phyloP scores from a whole-genome alignment of 768 basidiomycete genomes.

The Suillus variegatus region DNA sequence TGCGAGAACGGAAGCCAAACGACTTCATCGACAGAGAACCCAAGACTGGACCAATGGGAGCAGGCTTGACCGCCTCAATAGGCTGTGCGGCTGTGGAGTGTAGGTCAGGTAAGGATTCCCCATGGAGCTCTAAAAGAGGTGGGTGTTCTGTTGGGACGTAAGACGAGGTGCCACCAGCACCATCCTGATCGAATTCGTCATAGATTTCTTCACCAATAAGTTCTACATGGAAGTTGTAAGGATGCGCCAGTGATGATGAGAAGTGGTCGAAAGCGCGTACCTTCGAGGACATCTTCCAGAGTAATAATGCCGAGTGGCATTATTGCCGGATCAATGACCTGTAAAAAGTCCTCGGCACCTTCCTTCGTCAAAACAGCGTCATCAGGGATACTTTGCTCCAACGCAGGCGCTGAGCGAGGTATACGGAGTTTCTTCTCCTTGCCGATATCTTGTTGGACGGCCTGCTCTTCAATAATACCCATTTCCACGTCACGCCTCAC shows the following conservation, averaged over 20 bases:
- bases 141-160: slow-evolving; percentile 36
- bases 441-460: neutral
- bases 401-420: slow-evolving; percentile 38
- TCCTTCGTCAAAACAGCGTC: slow-evolving; percentile 81
- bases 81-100: slow-evolving; percentile 6
- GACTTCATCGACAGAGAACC: slow-evolving; percentile 48
- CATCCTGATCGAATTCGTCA: slow-evolving; percentile 85
- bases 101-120: slow-evolving; percentile 16
- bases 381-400: slow-evolving; percentile 87
- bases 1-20: slow-evolving; percentile 53
- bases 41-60: slow-evolving; percentile 28
- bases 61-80: slow-evolving; percentile 9
- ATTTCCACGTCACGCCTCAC: slow-evolving; percentile 27
- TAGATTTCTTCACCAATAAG: slow-evolving; percentile 93
- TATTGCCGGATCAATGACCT: slow-evolving; percentile 77
- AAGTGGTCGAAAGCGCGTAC: slow-evolving; percentile 33
- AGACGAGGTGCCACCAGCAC: slow-evolving; percentile 56
- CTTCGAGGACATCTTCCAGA: slow-evolving; percentile 90
- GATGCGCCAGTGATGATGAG: neutral
- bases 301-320: slow-evolving; percentile 92
- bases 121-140: slow-evolving; percentile 31
- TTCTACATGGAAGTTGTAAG: slow-evolving; percentile 45
- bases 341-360: slow-evolving; percentile 81
- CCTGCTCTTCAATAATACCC: slow-evolving; percentile 15
- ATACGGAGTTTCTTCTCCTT: slow-evolving; percentile 31